These are phyloP conservation scores for Dothiorella sarmentorum DNA, from an alignment of 2,329 filamentous ascomycete species.

Conservation along the genomic window DNA sequence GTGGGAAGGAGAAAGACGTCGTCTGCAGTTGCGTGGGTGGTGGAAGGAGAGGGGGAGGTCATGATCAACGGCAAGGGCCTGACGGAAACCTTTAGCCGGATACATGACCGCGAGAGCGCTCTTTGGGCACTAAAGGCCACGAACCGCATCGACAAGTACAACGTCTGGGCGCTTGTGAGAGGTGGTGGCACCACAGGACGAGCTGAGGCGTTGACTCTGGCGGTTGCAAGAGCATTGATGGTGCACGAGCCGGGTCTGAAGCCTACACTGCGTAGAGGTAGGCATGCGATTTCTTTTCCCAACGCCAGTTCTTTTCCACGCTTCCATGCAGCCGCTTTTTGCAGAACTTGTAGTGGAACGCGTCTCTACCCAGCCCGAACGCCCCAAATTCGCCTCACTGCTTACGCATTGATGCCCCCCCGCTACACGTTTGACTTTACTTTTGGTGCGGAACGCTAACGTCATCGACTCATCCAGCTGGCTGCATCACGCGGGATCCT, in stretches of 20 bases:
- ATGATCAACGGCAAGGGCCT: conserved; percentile 88
- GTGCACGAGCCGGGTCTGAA: conserved; percentile 92
- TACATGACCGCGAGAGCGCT: conserved; percentile 93
- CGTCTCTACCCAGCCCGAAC: not conserved
- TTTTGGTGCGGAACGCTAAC: conserved; percentile 41
- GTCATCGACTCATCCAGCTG: conserved; percentile 58
- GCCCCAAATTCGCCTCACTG: conserved; percentile 2
- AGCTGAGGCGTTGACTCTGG: conserved; percentile 89
- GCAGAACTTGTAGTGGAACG: not conserved
- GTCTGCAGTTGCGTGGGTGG: conserved; percentile 77
- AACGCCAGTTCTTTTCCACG: not conserved
- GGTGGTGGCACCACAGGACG: conserved; percentile 94
- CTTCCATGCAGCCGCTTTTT: not conserved
- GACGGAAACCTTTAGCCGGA: conserved; percentile 73
- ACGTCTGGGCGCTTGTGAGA: conserved; percentile 79
- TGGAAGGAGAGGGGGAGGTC: conserved; percentile 89
- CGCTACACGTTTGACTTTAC: conserved; percentile 1
- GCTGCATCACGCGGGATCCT: conserved; percentile 84
- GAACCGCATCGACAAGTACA: conserved; percentile 88
- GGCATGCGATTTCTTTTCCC: conserved; percentile 40
- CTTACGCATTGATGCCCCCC: conserved; percentile 7
- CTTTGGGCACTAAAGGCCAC: conserved; percentile 86
- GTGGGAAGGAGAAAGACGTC: conserved; percentile 86
- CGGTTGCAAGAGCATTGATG: conserved; percentile 80
- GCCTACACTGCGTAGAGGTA: conserved; percentile 82